Base-by-base conservation (phyloP, 2,329 filamentous ascomycete genomes). In the Fusarium odoratissimum region DNA sequence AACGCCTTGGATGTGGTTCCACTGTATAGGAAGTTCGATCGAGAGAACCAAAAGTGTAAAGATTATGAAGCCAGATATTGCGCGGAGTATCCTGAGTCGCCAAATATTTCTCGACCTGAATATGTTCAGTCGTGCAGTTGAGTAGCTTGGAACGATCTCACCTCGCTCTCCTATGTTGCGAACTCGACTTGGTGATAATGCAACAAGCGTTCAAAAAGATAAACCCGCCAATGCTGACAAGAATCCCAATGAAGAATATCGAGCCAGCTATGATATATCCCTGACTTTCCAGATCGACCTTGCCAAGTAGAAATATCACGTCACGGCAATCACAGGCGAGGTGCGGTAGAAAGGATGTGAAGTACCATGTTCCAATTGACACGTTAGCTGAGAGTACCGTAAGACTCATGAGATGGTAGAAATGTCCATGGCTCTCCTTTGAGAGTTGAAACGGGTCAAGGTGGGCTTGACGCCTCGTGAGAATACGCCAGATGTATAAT, bases 281-380 rank as follows among this genome's bases (percentile, higher is more conserved):
- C 25, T 61, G 75, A 40, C 76, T 79, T 3, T 76, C 72, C 13
- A 83, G 44, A 14, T 69, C 60, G 12, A 79, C 65, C 38, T 73
- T 76, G n/a, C 75, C 76, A 21, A 83, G 76, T 44, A 82, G 73
- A 60, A 83, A 83, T 13, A 78, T 77, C 33, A 76, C 75, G 44
- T 82, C 79, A 5, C 59, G 63, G 58, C 81, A 82, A 14, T 52
- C 55, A 10, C 75, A 67, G 33, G 70, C 16, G 12, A 75, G 67
- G 1, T 59, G 68, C 3, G 81, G 75, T 6, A 81, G 57, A 49
- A 74, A 77, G 0, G 71, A 69, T 2, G 74, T 76, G 64, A 79
- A 80, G 51, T 76, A 81, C 80, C 82, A 83, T 6, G 80, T 71
- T 10, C 73, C 80, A 8, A 82, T 63, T 6, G 79, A 74, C 0